Base-by-base conservation (phyloP, 345 rosid species). In the Populus davidiana region DNA sequence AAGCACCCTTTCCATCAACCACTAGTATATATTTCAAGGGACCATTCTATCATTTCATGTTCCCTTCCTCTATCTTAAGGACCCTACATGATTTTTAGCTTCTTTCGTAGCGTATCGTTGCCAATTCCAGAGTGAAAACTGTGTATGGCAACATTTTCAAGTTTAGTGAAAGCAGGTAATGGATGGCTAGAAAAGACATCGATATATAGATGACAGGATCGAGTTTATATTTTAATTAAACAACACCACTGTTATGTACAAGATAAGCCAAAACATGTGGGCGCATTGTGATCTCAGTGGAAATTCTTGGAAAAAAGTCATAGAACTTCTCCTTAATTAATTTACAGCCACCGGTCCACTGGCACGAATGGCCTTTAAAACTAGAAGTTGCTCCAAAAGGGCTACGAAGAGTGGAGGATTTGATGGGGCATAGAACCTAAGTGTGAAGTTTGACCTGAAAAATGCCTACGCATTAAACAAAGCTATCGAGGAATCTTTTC, bases 401-500 rank as follows among this genome's bases (percentile, higher is more conserved):
- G 69, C 61, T 67, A 52, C 11, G 12, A 63, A 41, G 54, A 68
- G 72, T 56, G 67, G 27, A 77, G 73, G 70, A 68, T 59, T 78
- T 80, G 76, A 78, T 75, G 56, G 47, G 70, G 38, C 36, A 9
- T 0, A 27, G 43, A 21, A n/a, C 6, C 61, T 73, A 25, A 43
- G 23, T 41, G 49, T 50, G 41, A 31, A 47, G 77, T 75, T 82
- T 78, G 86, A 86, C 85, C 79, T 75, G 74, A 38, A 38, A 75
- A 75, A 75, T 80, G 81, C 73, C 65, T 76, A 36, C 13, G 41
- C 18, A 71, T 75, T 77, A 82, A 75, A 80, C 80, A 77, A 80
- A 59, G 39, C 29, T 23, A 61, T 29, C 2, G 23, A 64, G 84
- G 89, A 77, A 81, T 84, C 86, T 84, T 81, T 65, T 59, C 38